A percentile compares a stretch with the other conserved stretches of the same genome.
Conservation (phyloP, 2,329 filamentous ascomycete genomes). For the Colletotrichum lentis region DNA sequence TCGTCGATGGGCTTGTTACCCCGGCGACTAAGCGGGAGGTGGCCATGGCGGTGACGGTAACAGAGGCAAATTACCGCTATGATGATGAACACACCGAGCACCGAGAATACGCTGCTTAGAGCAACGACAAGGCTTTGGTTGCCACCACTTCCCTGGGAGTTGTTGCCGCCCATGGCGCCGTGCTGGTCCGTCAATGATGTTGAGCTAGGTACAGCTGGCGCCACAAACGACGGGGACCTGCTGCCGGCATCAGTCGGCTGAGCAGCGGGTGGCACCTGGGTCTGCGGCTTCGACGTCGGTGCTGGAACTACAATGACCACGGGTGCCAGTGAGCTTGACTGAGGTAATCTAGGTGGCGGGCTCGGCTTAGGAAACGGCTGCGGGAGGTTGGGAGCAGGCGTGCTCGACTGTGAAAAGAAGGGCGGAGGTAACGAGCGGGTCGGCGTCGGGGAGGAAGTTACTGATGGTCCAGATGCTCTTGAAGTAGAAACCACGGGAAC, state of each 20-base stretch:
- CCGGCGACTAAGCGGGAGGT: constrained; percentile 54
- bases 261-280: not conserved
- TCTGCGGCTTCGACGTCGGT: not conserved
- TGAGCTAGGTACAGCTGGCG: constrained; percentile 29
- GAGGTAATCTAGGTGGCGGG: constrained; percentile 1
- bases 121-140: constrained; percentile 58
- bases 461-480: not conserved
- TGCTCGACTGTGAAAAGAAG: constrained; percentile 3
- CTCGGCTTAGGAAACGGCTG: constrained; percentile 14
- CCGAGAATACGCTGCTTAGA: constrained; percentile 59
- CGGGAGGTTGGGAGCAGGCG: not conserved
- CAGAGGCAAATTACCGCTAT: constrained; percentile 50
- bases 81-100: constrained; percentile 53
- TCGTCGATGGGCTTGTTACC: constrained; percentile 70
- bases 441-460: constrained; percentile 15
- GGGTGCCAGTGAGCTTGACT: constrained; percentile 17
- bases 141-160: constrained; percentile 38
- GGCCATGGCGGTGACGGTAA: constrained; percentile 49
- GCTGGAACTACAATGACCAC: not conserved
- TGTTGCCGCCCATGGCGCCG: constrained; percentile 26
- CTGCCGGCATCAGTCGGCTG: constrained; percentile 32
- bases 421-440: not conserved
- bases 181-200: constrained; percentile 23
- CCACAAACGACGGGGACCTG: not conserved
- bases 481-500: constrained; percentile 11